Percentiles rank a stretch among this genome's conserved stretches.
These are phyloP conservation scores for Volvox carteri DNA, from an alignment of 163 green algal genomes.

Conservation along the genomic window DNA sequence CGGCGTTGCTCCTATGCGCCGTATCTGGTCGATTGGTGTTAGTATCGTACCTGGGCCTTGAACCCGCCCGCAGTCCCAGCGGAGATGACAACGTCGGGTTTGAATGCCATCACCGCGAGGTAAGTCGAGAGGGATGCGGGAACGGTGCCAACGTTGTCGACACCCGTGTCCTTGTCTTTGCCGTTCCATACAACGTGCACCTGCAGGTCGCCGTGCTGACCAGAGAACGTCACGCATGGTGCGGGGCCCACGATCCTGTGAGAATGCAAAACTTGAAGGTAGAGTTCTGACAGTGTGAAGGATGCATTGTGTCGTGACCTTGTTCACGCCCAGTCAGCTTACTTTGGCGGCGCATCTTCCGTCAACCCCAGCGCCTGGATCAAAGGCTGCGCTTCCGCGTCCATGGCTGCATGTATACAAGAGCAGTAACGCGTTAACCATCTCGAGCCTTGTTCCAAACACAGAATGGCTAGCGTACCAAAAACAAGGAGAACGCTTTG, in stretches of 20 bases:
- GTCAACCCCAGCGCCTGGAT: slow-evolving; percentile 81
- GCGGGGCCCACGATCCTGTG: slow-evolving; percentile 72
- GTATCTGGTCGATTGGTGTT: too few relatives aligned
- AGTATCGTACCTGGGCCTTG: slow-evolving; percentile 75
- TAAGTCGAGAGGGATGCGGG: slow-evolving; percentile 92
- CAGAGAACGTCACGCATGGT: slow-evolving; percentile 82
- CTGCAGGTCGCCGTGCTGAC: slow-evolving; percentile 65
- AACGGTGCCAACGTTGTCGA: slow-evolving; percentile 96
- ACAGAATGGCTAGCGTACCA: slow-evolving; percentile 54
- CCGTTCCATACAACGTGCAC: slow-evolving; percentile 89
- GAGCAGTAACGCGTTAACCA: too few relatives aligned
- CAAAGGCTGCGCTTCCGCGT: slow-evolving; percentile 91
- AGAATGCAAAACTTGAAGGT: background rate
- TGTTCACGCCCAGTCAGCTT: background rate
- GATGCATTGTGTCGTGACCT: too few relatives aligned
- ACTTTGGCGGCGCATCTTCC: slow-evolving; percentile 73
- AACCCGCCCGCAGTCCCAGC: slow-evolving; percentile 96
- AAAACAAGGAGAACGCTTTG: slow-evolving; percentile 57
- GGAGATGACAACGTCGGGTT: slow-evolving; percentile 95
- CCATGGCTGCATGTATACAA: slow-evolving; percentile 95
- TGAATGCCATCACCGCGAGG: slow-evolving; percentile 84
- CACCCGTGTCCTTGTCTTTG: slow-evolving; percentile 76
- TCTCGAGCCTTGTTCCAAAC: too few relatives aligned
- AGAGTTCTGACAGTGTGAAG: too few relatives aligned
- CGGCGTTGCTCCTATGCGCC: too few relatives aligned